Percentiles rank a stretch among this genome's conserved stretches.
These are phyloP conservation scores for Quercus aquifolioides DNA, from an alignment of 306 rosid genomes.

Conservation along the genomic window DNA sequence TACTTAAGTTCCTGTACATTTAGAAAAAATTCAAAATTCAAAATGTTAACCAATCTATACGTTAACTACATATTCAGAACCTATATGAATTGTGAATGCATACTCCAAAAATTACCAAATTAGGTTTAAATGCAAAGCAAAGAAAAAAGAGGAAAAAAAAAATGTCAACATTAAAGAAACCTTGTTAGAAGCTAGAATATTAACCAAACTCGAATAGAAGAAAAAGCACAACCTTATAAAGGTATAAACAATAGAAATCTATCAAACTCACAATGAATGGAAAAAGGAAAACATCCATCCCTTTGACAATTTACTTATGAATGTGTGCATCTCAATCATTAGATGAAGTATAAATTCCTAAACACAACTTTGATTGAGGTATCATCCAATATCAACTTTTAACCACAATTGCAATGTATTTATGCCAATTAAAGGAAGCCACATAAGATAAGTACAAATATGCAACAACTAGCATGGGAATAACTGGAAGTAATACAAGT, in stretches of 20 bases:
- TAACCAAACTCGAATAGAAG: not conserved
- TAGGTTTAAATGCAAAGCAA: no score
- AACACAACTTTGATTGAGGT: not conserved
- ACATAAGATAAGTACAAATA: not conserved
- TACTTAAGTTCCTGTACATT: slow-evolving; percentile 70
- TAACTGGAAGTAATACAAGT: not conserved
- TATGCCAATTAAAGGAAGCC: not conserved
- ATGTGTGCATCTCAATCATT: not conserved
- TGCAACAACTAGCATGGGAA: not conserved
- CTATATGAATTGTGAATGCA: not conserved
- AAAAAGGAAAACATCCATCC: not conserved
- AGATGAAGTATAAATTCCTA: no score
- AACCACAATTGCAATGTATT: not conserved
- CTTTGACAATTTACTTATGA: not conserved
- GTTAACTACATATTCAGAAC: not conserved
- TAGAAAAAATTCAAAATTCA: slow-evolving; percentile 5
- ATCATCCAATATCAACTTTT: not conserved
- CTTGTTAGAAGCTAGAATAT: not conserved
- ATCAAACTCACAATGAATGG: not conserved
- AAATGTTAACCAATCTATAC: not conserved
- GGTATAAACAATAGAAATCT: not conserved
- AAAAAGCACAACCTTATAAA: not conserved
- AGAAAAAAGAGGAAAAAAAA: not conserved
- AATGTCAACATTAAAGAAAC: not conserved
- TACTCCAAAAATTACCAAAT: not conserved